phyloP scores from a whole-genome alignment of 495 filamentous ascomycete genomes.

The Astrothelium macrocarpum region DNA sequence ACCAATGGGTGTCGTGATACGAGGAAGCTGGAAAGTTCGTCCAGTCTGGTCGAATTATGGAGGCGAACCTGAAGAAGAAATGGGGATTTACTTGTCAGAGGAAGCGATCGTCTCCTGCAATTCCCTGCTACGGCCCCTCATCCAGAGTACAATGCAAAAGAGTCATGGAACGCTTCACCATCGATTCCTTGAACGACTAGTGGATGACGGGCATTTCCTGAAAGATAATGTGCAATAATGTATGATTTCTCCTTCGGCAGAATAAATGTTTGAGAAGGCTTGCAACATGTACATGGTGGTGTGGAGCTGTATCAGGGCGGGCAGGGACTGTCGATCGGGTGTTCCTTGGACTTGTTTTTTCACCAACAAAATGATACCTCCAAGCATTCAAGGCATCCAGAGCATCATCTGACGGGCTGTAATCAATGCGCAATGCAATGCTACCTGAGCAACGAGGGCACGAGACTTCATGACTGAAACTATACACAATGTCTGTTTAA shows the following conservation, averaged over 20 bases:
- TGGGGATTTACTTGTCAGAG: neutral
- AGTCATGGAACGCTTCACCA: neutral
- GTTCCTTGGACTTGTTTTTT: too few relatives aligned
- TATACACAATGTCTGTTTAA: neutral
- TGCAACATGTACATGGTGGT: neutral
- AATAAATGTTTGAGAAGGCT: neutral
- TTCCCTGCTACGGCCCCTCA: neutral
- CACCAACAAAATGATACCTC: too few relatives aligned
- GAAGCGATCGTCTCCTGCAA: neutral
- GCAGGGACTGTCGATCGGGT: too few relatives aligned
- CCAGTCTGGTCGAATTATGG: neutral
- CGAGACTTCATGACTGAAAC: too few relatives aligned
- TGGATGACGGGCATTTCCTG: neutral
- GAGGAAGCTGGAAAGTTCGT: neutral
- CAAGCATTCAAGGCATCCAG: too few relatives aligned
- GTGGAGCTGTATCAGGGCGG: too few relatives aligned
- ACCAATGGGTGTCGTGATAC: neutral
- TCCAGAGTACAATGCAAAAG: constrained; percentile 1
- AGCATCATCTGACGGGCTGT: too few relatives aligned
- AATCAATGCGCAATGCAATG: too few relatives aligned
- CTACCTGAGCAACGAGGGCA: too few relatives aligned
- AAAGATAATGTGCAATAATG: neutral
- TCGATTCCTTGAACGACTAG: neutral
- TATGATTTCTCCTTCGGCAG: neutral
- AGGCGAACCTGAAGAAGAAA: neutral